Evolutionary conservation across 768 basidiomycete genomes (phyloP), one percentile per base, ranked within the genome.

Genomic region (Naganishia vishniacii): DNA sequence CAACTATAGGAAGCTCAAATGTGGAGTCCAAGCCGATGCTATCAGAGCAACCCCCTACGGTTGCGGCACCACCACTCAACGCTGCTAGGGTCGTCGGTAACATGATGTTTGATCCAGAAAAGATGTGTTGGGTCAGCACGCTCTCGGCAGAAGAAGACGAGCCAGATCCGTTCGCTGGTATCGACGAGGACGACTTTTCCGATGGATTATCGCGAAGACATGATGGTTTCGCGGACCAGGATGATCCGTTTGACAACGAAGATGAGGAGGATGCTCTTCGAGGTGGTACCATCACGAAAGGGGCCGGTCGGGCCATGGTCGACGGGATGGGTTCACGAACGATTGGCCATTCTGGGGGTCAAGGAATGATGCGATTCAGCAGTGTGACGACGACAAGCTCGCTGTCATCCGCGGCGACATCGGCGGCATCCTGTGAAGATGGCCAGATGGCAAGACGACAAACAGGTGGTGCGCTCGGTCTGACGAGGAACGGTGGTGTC

Each of bases 41-140:
- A 26, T 25, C 18, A 13, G 53, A 7, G 3, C 1, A 23, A 41
- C 37, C 37, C 13, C 23, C 53, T 12, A 42, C 49, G 7, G 62
- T 46, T 41, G 15, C 44, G 1, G 58, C 64, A 11, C 20, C 47
- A 16, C 45, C 65, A 1, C 51, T 65, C 1, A 51, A 51, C 20
- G 62, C 62, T 8, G 63, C 29, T 3, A 31, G 63, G 16, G 86
- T 91, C 76, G 94, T 97, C 20, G 95, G 95, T 47, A 91, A 92
- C 81, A 99, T 99, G 94, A 85, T 91, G 40, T 98, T 99, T 72
- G 93, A 99, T 79, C 93, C 95, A 1, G 73, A 84, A 45, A 85
- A 85, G 26, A 97, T 97, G 92, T 89, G 91, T 73, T 97, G 91
- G 91, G 83, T 98, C 12, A 68, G 78, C 89, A 89, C 62, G 85